Percentiles rank a stretch among this genome's conserved stretches.
Evolutionary conservation across 305 asterid species (phyloP).

Genomic region (Lippia alba): DNA sequence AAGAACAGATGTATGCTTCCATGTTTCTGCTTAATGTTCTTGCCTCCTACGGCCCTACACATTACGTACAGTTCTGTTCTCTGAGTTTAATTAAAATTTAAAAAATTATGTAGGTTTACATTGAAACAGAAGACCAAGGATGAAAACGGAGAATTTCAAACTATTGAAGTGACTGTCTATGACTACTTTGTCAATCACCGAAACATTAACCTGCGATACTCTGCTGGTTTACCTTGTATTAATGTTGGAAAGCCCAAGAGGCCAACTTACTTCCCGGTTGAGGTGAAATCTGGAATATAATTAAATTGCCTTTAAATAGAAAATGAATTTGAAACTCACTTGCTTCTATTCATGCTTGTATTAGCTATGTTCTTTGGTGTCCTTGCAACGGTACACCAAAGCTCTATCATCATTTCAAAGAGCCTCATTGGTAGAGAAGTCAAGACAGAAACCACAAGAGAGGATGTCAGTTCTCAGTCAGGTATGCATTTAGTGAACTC

Average conservation of each 20-base stretch:
- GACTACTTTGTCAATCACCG: slow-evolving; percentile 69
- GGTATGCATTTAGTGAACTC: slow-evolving; percentile 41
- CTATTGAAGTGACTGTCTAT: slow-evolving; percentile 58
- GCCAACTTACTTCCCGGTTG: slow-evolving; percentile 71
- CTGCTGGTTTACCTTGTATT: slow-evolving; percentile 75
- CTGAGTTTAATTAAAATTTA: slow-evolving; percentile 20
- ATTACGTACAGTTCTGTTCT: neutral
- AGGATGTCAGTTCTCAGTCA: slow-evolving; percentile 61
- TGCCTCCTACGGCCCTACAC: too few species aligned
- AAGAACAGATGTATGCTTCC: slow-evolving; percentile 54
- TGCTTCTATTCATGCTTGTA: slow-evolving; percentile 17
- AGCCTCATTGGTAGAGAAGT: slow-evolving; percentile 77
- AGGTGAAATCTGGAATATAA: slow-evolving; percentile 44
- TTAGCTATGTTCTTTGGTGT: slow-evolving; percentile 60
- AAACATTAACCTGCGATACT: slow-evolving; percentile 58
- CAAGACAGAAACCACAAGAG: slow-evolving; percentile 85
- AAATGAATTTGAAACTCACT: slow-evolving; percentile 4
- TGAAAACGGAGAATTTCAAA: slow-evolving; percentile 43
- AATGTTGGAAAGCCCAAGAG: slow-evolving; percentile 67
- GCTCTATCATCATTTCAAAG: slow-evolving; percentile 69
- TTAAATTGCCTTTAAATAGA: neutral
- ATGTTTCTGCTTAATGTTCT: slow-evolving; percentile 9
- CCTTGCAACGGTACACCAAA: slow-evolving; percentile 76
- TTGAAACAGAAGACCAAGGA: slow-evolving; percentile 47
- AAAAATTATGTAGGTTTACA: slow-evolving; percentile 51